Conservation (phyloP, 2,329 filamentous ascomycete species). For the Trichoderma polysporum region DNA sequence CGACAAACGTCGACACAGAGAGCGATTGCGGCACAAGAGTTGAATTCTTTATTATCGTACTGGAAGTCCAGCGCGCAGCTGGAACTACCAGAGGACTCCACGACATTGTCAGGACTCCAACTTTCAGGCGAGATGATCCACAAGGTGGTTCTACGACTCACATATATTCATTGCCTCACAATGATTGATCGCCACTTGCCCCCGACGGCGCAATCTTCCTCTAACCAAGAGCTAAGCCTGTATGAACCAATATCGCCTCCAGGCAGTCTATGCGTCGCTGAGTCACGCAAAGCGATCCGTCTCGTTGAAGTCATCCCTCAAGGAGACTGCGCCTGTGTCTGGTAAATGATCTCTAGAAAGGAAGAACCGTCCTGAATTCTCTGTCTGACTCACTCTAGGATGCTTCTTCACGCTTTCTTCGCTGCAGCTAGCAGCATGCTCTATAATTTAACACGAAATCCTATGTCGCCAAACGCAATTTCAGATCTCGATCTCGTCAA, state of each 20-base stretch:
- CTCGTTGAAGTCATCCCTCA: conserved; percentile 2
- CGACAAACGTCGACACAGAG: conserved; percentile 2
- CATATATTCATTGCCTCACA: conserved; percentile 8
- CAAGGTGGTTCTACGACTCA: conserved; percentile 6
- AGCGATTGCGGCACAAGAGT: conserved; percentile 6
- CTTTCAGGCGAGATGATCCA: conserved; percentile 10
- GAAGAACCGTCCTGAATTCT: background rate
- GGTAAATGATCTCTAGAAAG: background rate
- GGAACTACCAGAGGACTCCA: background rate
- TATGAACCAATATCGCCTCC: background rate
- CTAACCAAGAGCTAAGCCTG: background rate
- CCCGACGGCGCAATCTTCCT: background rate
- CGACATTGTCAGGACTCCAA: background rate
- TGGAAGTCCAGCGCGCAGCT: conserved; percentile 8
- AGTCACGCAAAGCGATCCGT: conserved; percentile 3
- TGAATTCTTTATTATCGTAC: conserved; percentile 6
- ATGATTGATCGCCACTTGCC: conserved; percentile 7
- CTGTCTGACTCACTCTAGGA: background rate
- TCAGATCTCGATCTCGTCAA: background rate
- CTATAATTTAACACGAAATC: background rate
- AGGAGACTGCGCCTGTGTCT: conserved; percentile 8
- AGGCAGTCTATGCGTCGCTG: background rate
- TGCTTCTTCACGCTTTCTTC: conserved; percentile 11
- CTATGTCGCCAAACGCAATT: background rate
- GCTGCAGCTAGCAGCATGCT: conserved; percentile 7